Evolutionary conservation across 1,284 basidiomycete genomes (phyloP).

Genomic region (Tilletia caries): DNA sequence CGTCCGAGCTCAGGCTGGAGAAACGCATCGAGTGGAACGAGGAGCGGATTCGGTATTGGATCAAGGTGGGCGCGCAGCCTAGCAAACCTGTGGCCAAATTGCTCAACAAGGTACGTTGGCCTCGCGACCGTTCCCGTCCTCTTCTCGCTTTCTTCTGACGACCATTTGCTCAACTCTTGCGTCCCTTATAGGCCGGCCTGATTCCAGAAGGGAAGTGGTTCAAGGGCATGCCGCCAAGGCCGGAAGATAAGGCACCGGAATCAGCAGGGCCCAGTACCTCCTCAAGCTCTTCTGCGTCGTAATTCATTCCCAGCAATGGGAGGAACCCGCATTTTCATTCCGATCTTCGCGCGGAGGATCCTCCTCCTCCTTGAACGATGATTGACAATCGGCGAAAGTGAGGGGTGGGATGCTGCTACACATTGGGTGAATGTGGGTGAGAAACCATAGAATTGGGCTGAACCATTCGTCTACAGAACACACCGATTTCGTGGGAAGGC

Average conservation of each 20-base stretch:
- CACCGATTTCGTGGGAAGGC: too few relatives aligned
- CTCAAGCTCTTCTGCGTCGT: too few relatives aligned
- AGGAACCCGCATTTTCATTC: too few relatives aligned
- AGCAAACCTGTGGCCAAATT: constrained; percentile 73
- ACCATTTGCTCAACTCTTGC: background rate
- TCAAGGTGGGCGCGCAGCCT: constrained; percentile 77
- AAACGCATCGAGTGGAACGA: constrained; percentile 87
- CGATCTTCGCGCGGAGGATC: too few relatives aligned
- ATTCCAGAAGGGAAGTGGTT: constrained; percentile 38
- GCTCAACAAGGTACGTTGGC: constrained; percentile 70
- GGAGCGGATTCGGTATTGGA: constrained; percentile 84
- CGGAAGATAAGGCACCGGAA: background rate
- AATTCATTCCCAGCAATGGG: too few relatives aligned
- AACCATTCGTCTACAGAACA: too few relatives aligned
- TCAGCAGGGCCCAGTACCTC: background rate
- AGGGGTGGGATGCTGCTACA: too few relatives aligned
- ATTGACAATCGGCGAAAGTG: too few relatives aligned
- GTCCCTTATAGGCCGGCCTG: constrained; percentile 36
- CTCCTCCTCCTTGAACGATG: too few relatives aligned
- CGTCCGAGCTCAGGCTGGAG: constrained; percentile 46
- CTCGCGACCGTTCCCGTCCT: background rate
- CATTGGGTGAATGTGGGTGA: too few relatives aligned
- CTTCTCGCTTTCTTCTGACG: background rate
- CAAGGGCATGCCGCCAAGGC: constrained; percentile 29
- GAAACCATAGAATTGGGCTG: too few relatives aligned